Base-by-base conservation (phyloP, 768 basidiomycete genomes). In the Hemileccinum rubropunctum region DNA sequence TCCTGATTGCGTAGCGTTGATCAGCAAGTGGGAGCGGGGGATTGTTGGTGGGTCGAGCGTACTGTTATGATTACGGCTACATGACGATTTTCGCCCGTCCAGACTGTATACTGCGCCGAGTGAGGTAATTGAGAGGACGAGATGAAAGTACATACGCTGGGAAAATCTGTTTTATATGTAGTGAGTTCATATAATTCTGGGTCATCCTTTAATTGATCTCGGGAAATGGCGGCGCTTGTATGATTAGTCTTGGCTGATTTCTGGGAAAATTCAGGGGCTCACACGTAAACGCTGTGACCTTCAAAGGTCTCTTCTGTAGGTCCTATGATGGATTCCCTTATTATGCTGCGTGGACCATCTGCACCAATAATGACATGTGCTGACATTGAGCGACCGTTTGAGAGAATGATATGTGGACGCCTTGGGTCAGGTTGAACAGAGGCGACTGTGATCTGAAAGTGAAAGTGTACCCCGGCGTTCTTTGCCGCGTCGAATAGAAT, bases 331-430 rank as follows among this genome's bases (percentile, higher is more conserved):
- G 76, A 58, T 18, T 69, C 54, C 17, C 65, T 64, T 27, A 75
- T 68, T 12, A 76, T 35, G 35, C 81, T 82, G 28, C 69, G 64
- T 45, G 74, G 73, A 12, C 85, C 84, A 61, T 86, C 84, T 3
- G 84, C 83, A 23, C 80, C 83, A 15, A 86, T 73, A 42, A 86
- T 66, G 30, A 84, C 65, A 58, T 86, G 82, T 5, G 77, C 78
- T 4, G 57, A 46, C 17, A 83, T 51, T 9, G 62, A 64, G 44
- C 78, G 74, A 20, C 81, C 82, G 38, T 66, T 70, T 13, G 72
- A 72, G 15, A 75, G 58, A 3, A 63, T 60, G 3, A 76, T 66
- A 5, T 66, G 59, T 3, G 66, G 63, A 2, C 52, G 52, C 26
- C 48, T 48, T 26, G 67, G 55, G 14, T 72, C 66, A 9, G 69